Evolutionary conservation across 1,284 basidiomycete species (phyloP).

Genomic region (Coniferiporia weirii): DNA sequence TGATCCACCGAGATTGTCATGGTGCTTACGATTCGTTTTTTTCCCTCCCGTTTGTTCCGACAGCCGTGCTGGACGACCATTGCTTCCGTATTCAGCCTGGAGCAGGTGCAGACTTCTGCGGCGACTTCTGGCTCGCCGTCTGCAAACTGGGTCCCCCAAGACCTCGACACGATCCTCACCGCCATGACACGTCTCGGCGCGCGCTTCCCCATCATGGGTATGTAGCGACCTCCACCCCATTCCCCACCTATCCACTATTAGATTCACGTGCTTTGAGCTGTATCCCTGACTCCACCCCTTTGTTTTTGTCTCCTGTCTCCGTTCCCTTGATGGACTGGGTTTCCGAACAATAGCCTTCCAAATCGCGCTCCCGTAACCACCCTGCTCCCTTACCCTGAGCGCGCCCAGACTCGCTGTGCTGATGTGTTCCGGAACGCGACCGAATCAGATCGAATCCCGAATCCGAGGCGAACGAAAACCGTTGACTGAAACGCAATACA

Average conservation of each 20-base stretch:
- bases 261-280: background rate
- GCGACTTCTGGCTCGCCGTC: constrained; percentile 32
- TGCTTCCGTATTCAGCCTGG: constrained; percentile 58
- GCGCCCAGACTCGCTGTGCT: background rate
- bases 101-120: constrained; percentile 44
- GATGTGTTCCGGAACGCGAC: background rate
- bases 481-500: background rate
- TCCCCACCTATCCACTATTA: background rate
- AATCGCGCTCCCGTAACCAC: background rate
- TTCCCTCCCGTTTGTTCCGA: background rate
- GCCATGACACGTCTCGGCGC: constrained; percentile 53
- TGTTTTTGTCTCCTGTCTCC: background rate
- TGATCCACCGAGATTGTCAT: background rate
- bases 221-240: background rate
- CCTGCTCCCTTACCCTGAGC: no score
- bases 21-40: background rate
- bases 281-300: background rate
- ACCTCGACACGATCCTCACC: constrained; percentile 54
- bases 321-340: background rate
- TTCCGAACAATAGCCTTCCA: background rate
- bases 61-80: constrained; percentile 68
- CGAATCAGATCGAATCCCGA: background rate
- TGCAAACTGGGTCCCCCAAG: constrained; percentile 55
- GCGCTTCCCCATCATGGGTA: background rate
- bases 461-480: background rate